phyloP scores from a whole-genome alignment of 2,329 filamentous ascomycete species.

The Leptographium radiaticola region DNA sequence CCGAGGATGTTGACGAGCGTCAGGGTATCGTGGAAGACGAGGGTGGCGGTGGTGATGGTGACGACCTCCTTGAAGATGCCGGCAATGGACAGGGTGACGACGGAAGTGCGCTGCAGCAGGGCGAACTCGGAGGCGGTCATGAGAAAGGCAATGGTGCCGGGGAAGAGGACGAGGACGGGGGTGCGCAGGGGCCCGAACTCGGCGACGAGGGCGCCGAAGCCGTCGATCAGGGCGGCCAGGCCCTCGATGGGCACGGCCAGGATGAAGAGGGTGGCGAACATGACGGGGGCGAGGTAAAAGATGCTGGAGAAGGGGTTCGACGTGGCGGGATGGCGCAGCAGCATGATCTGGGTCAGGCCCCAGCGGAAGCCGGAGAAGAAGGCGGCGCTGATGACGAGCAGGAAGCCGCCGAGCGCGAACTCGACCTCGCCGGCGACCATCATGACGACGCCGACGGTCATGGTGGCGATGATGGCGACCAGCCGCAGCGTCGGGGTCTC shows the following conservation, averaged over 20 bases:
- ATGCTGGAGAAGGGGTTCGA: conserved; percentile 95
- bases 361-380: conserved; percentile 96
- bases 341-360: conserved; percentile 94
- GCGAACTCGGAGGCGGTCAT: conserved; percentile 98
- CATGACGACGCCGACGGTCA: conserved; percentile 90
- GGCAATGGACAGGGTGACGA: conserved; percentile 90
- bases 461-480: conserved; percentile 74
- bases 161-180: conserved; percentile 70
- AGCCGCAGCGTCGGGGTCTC: conserved; percentile 79
- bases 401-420: conserved; percentile 76
- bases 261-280: conserved; percentile 72
- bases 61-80: conserved; percentile 99
- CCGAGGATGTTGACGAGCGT: conserved; percentile 81
- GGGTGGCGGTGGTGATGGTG: conserved; percentile 76
- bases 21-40: conserved; percentile 79
- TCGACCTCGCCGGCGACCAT: conserved; percentile 95
- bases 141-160: conserved; percentile 79
- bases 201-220: conserved; percentile 48
- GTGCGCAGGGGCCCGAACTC: conserved; percentile 56
- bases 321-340: conserved; percentile 86
- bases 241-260: conserved; percentile 84
- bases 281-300: conserved; percentile 93
- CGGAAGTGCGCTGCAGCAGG: conserved; percentile 83
- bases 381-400: conserved; percentile 83
- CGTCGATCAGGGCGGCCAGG: conserved; percentile 51